Evolutionary conservation across 768 basidiomycete genomes (phyloP).

Genomic region (Boletus patriciae): DNA sequence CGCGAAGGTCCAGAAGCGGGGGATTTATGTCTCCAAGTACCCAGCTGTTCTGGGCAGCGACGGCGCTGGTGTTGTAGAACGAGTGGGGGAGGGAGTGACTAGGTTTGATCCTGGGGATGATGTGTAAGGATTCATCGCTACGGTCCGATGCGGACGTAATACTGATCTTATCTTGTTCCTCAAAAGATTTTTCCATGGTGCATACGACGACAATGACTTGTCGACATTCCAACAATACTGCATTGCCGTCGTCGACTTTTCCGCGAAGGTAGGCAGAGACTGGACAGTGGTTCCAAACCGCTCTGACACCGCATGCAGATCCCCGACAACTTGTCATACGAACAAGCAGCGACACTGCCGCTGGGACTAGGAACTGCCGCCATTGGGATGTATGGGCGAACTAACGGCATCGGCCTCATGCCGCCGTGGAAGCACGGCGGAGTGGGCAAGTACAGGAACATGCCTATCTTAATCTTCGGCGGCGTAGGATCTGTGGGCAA

Average conservation of each 20-base stretch:
- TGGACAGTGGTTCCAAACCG: background rate
- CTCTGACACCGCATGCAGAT: conserved; percentile 37
- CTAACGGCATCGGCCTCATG: conserved; percentile 43
- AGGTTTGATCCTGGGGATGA: conserved; percentile 51
- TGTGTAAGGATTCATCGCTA: conserved; percentile 41
- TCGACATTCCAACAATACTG: conserved; percentile 49
- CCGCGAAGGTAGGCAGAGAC: conserved; percentile 37
- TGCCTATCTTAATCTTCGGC: conserved; percentile 49
- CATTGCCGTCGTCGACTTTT: conserved; percentile 39
- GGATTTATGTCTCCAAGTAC: conserved; percentile 39
- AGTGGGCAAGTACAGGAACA: conserved; percentile 42
- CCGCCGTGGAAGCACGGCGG: conserved; percentile 39
- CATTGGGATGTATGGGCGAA: conserved; percentile 45
- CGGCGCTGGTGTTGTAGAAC: conserved; percentile 50
- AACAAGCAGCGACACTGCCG: conserved; percentile 50
- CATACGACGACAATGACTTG: conserved; percentile 37
- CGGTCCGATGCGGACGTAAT: conserved; percentile 6
- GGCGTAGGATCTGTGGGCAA: conserved; percentile 52
- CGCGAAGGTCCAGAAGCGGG: conserved; percentile 48
- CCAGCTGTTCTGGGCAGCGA: conserved; percentile 52
- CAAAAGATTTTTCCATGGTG: conserved; percentile 42
- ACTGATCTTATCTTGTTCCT: conserved; percentile 27
- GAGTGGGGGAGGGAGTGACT: conserved; percentile 51
- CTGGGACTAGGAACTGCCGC: conserved; percentile 50
- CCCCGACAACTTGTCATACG: conserved; percentile 47